Percentiles rank a stretch among this genome's conserved stretches.
Conservation (phyloP, 768 basidiomycete species). For the Polyporus arcularius region DNA sequence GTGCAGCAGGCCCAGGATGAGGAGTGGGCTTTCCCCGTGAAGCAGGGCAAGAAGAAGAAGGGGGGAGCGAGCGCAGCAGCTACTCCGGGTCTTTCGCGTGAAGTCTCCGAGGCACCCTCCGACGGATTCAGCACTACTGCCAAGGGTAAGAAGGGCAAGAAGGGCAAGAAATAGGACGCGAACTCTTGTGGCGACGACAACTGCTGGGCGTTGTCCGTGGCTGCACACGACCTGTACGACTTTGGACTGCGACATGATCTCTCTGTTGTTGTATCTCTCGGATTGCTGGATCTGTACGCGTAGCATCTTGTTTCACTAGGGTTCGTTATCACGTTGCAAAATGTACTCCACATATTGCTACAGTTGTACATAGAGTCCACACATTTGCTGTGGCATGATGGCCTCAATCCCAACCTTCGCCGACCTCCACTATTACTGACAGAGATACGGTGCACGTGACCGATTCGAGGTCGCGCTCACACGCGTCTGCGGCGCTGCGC, state of each 20-base stretch:
- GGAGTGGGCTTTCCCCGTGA: slow-evolving; percentile 7
- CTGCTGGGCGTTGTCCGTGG: background rate
- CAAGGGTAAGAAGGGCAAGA: slow-evolving; percentile 27
- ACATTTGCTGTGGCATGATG: too few species aligned
- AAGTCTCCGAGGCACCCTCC: slow-evolving; percentile 5
- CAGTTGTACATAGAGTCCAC: background rate
- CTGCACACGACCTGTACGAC: background rate
- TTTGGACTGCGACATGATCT: background rate
- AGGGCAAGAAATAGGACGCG: slow-evolving; percentile 8
- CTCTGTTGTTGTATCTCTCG: slow-evolving; percentile 2
- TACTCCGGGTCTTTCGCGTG: background rate
- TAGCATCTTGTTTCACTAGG: slow-evolving; percentile 4
- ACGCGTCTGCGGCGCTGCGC: too few species aligned
- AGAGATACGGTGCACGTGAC: too few species aligned
- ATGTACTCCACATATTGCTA: background rate
- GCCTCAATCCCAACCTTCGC: too few species aligned
- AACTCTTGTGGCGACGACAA: slow-evolving; percentile 2
- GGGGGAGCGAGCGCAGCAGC: background rate
- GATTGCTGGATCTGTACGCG: background rate
- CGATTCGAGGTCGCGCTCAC: too few species aligned
- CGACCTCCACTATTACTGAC: too few species aligned
- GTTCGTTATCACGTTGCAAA: background rate
- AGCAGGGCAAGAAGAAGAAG: slow-evolving; percentile 13
- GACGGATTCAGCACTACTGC: background rate
- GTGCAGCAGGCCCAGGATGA: slow-evolving; percentile 13